phyloP scores from a whole-genome alignment of 2,329 filamentous ascomycete species.

The Phialemoniopsis sp. region DNA sequence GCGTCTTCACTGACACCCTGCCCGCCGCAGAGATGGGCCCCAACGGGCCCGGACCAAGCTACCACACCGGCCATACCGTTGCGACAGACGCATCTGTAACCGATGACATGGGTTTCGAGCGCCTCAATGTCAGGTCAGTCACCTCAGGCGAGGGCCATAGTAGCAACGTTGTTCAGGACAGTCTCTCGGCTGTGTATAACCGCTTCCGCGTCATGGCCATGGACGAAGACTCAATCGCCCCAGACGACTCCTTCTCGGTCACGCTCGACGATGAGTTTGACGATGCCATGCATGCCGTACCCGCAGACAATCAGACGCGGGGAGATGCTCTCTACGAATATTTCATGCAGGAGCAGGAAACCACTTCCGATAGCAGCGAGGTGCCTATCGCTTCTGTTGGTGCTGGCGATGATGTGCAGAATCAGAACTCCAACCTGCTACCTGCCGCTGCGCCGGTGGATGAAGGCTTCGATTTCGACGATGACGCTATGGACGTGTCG shows the following conservation, averaged over 20 bases:
- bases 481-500: conserved; percentile 7
- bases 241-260: conserved; percentile 28
- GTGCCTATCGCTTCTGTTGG: no score
- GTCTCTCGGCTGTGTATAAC: conserved; percentile 23
- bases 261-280: conserved; percentile 22
- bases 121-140: neutral
- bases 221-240: conserved; percentile 17
- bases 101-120: no score
- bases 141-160: conserved; percentile 2
- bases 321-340: conserved; percentile 12
- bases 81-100: conserved; percentile 8
- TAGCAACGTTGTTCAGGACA: conserved; percentile 32
- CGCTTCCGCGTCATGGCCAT: conserved; percentile 24
- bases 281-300: conserved; percentile 26
- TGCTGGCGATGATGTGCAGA: no score
- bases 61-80: conserved; percentile 37
- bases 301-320: conserved; percentile 19
- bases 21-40: conserved; percentile 39
- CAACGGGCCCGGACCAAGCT: conserved; percentile 39
- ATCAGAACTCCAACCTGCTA: no score
- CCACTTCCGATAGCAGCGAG: no score
- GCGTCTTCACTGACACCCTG: conserved; percentile 37
- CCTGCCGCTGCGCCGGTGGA: neutral
- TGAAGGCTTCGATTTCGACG: neutral
- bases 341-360: conserved; percentile 4